A percentile compares a stretch with the other conserved stretches of the same genome.
Conservation (phyloP, 148 eudicot species). For the Rhododendron simsii region DNA sequence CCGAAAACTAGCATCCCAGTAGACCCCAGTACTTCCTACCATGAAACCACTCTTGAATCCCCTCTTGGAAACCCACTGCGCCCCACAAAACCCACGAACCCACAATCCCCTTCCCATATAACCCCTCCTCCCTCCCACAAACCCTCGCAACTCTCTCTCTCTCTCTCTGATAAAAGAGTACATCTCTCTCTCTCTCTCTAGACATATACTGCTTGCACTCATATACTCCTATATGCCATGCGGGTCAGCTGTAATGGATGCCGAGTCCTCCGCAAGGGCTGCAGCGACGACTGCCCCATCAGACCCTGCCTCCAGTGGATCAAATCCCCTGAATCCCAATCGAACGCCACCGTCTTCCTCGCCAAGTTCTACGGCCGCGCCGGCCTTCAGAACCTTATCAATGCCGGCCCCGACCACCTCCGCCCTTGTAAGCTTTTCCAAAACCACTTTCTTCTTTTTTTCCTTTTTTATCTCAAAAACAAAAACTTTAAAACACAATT, state of each 20-base stretch:
- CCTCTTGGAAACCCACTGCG: background rate
- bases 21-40: background rate
- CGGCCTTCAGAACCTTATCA: constrained; percentile 53
- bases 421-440: constrained; percentile 37
- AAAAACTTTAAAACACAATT: too few relatives aligned
- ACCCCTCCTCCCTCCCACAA: background rate
- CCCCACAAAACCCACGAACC: background rate
- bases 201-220: background rate
- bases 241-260: constrained; percentile 61
- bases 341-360: constrained; percentile 57
- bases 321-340: constrained; percentile 41
- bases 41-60: background rate
- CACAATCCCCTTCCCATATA: background rate
- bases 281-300: constrained; percentile 46
- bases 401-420: constrained; percentile 42
- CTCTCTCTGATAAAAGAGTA: background rate
- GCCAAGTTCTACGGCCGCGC: constrained; percentile 69
- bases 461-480: background rate
- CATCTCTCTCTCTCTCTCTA: constrained; percentile 7
- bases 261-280: constrained; percentile 50
- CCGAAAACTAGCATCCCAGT: background rate
- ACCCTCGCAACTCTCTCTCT: background rate
- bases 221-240: constrained; percentile 4
- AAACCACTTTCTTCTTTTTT: background rate
- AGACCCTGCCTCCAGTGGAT: constrained; percentile 57